Percentiles rank a stretch among this genome's conserved stretches.
phyloP scores from a whole-genome alignment of 495 filamentous ascomycete genomes.

The Physcia stellaris region DNA sequence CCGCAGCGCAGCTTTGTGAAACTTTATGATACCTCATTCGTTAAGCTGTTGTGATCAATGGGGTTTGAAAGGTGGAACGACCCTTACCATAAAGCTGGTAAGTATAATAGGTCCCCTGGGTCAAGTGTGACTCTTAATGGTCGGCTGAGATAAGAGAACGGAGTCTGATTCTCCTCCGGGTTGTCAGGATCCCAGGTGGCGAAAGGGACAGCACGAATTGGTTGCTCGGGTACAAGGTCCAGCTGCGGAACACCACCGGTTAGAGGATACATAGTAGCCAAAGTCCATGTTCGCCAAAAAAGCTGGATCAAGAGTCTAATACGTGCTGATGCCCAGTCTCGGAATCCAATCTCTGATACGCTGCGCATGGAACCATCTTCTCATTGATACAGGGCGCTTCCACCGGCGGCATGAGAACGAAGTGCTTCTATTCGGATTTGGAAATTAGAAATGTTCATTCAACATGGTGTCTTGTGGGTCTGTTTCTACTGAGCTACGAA shows the following conservation, averaged over 20 bases:
- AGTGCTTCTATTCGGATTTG: no score
- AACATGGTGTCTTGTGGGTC: no score
- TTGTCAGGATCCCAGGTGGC: slow-evolving; percentile 58
- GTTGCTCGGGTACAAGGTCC: slow-evolving; percentile 22
- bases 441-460: no score
- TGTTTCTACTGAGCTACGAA: no score
- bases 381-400: slow-evolving; percentile 52
- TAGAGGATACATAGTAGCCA: no score
- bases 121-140: slow-evolving; percentile 47
- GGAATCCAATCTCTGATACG: no score
- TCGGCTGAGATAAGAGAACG: slow-evolving; percentile 37
- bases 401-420: slow-evolving; percentile 52
- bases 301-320: no score
- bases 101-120: slow-evolving; percentile 68
- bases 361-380: slow-evolving; percentile 30
- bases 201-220: slow-evolving; percentile 38
- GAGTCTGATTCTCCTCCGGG: slow-evolving; percentile 30
- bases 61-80: background rate
- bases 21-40: slow-evolving; percentile 50
- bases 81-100: slow-evolving; percentile 56
- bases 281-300: no score
- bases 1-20: slow-evolving; percentile 44
- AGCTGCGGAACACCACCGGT: no score
- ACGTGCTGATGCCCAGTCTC: no score
- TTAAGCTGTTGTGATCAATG: slow-evolving; percentile 1